Evolutionary conservation across 1,139 yeast genomes (phyloP).

Genomic region (Meyerozyma guilliermondii): DNA sequence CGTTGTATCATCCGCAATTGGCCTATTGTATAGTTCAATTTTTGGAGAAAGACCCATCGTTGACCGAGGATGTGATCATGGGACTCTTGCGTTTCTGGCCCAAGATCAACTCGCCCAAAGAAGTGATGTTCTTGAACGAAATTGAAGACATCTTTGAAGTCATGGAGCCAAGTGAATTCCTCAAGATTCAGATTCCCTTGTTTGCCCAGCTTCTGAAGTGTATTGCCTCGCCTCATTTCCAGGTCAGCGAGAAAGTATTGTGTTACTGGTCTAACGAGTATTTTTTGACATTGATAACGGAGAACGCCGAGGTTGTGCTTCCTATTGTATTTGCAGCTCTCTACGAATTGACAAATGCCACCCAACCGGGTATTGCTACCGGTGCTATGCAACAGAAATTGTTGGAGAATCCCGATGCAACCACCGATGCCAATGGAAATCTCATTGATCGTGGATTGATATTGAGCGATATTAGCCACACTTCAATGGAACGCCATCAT

Average conservation of each 20-base stretch:
- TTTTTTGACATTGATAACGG: slow-evolving; percentile 84
- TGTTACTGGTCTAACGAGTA: slow-evolving; percentile 95
- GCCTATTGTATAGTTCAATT: slow-evolving; percentile 97
- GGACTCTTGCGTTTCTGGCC: slow-evolving; percentile 96
- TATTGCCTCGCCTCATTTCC: slow-evolving; percentile 93
- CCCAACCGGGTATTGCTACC: slow-evolving; percentile 46
- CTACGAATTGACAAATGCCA: slow-evolving; percentile 68
- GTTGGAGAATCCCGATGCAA: slow-evolving; percentile 34
- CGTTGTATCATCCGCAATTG: slow-evolving; percentile 91
- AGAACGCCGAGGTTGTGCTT: slow-evolving; percentile 83
- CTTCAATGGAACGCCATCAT: slow-evolving; percentile 10
- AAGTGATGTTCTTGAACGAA: slow-evolving; percentile 92
- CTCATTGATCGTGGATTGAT: slow-evolving; percentile 38
- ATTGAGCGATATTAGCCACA: slow-evolving; percentile 16
- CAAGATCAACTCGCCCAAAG: slow-evolving; percentile 90
- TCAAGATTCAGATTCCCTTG: slow-evolving; percentile 86
- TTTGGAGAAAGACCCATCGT: slow-evolving; percentile 83
- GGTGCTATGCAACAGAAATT: slow-evolving; percentile 44
- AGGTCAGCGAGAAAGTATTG: slow-evolving; percentile 92
- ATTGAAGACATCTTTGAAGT: slow-evolving; percentile 96
- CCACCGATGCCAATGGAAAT: slow-evolving; percentile 45
- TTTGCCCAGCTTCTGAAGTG: slow-evolving; percentile 94
- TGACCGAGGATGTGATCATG: slow-evolving; percentile 93
- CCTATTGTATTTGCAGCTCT: slow-evolving; percentile 90
- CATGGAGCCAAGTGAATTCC: slow-evolving; percentile 89